Percentiles rank a stretch among this genome's conserved stretches.
phyloP scores from a whole-genome alignment of 2,329 filamentous ascomycete genomes.

The Knoxdaviesia capensis region DNA sequence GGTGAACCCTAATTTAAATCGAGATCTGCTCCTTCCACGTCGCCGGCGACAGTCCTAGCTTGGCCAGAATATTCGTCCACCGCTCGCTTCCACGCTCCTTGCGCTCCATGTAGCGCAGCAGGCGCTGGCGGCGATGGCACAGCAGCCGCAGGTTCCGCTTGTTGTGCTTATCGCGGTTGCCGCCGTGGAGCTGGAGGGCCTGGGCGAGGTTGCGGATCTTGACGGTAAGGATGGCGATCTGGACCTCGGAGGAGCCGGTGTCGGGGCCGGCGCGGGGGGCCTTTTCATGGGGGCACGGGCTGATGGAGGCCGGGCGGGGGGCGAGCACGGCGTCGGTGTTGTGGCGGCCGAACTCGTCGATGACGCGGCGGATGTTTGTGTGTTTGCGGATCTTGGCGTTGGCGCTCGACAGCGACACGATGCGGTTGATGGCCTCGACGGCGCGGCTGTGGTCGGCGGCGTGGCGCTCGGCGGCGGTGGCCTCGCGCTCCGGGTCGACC shows the following conservation, averaged over 20 bases:
- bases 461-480: constrained; percentile 20
- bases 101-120: constrained; percentile 66
- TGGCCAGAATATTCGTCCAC: constrained; percentile 73
- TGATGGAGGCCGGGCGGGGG: constrained; percentile 33
- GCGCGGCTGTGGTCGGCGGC: constrained; percentile 43
- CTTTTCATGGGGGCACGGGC: constrained; percentile 18
- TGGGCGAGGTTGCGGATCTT: constrained; percentile 74
- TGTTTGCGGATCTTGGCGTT: constrained; percentile 61
- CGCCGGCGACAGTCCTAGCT: constrained; percentile 66
- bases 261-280: constrained; percentile 59
- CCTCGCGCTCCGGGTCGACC: constrained; percentile 10
- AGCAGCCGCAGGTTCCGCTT: constrained; percentile 75
- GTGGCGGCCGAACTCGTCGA: constrained; percentile 80
- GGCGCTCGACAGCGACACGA: constrained; percentile 57
- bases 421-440: constrained; percentile 56
- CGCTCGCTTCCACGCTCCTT: constrained; percentile 83
- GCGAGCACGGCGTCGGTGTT: constrained; percentile 56
- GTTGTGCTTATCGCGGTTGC: constrained; percentile 79
- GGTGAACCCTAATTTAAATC: constrained; percentile 23
- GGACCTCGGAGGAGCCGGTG: constrained; percentile 92
- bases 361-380: constrained; percentile 66
- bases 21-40: constrained; percentile 84
- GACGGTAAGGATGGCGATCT: constrained; percentile 82
- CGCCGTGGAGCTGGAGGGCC: constrained; percentile 44
- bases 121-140: constrained; percentile 75